Base-by-base conservation (phyloP, 805 yeast species). In the Yamadazyma ubonensis region DNA sequence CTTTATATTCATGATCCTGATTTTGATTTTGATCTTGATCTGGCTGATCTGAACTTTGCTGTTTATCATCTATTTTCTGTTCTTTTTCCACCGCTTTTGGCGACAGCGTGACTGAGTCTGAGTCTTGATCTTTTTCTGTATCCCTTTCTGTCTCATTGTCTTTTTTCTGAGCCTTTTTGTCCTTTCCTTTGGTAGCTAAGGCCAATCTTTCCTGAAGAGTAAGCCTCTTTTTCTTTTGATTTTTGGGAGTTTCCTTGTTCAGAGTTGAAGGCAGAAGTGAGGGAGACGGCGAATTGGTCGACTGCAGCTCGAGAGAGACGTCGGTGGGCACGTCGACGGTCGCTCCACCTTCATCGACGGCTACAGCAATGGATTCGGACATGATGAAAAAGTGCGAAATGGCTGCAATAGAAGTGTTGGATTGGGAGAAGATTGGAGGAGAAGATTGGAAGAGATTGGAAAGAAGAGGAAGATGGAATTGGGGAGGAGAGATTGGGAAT, bases 151-250 rank as follows among this genome's bases (percentile, higher is more conserved):
- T 19, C 7, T 8, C 32, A 12, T n/a, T 29, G 10, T 14, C 19
- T 20, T 31, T 26, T 9, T 31, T 31, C 22, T 31, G 17, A 18
- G 11, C 11, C 22, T 27, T 26, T 14, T 29, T 36, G 32, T 60
- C 65, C 22, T 68, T 67, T 10, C 68, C 67, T 42, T 76, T 71
- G 5, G 96, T 88, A 1, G 96, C 96, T 45, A 80, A 61, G 1
- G 93, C 95, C 38, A 90, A 69, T 45, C 97, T 71, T 53, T 90
- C 96, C 53, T 87, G 95, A 49, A 91, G 68, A 0, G 96, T 81
- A 14, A 86, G 63, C 46, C 90, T 70, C 57, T 83, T 83, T 48
- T 70, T 72, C 21, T 70, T 45, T 10, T 46, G 46, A 17, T 32
- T 38, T 20, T 16, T 16, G n/a, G n/a, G n/a, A n/a, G n/a, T n/a